Evolutionary conservation across 2,329 filamentous ascomycete species (phyloP).

Genomic region (Colletotrichum limetticola): DNA sequence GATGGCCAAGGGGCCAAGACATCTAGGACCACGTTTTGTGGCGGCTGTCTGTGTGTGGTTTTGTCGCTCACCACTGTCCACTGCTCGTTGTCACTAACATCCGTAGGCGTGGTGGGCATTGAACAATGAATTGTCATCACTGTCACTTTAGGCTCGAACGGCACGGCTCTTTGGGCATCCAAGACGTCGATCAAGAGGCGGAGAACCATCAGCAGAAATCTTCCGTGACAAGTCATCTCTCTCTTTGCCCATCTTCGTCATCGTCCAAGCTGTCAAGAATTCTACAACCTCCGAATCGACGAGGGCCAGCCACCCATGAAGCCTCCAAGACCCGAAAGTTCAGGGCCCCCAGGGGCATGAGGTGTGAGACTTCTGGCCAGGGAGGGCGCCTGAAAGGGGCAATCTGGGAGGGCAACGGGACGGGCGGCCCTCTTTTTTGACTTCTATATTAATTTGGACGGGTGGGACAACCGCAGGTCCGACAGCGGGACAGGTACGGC

Average conservation of each 20-base stretch:
- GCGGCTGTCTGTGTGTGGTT: constrained; percentile 1
- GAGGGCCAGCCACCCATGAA: not conserved
- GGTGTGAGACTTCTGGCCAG: constrained; percentile 1
- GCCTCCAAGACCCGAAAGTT: not conserved
- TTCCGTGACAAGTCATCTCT: constrained; percentile 4
- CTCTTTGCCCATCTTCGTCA: not conserved
- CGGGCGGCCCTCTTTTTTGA: constrained; percentile 25
- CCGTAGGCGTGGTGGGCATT: not conserved
- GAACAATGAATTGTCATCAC: not conserved
- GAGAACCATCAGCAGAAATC: constrained; percentile 7
- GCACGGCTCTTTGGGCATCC: constrained; percentile 12
- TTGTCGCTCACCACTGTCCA: not conserved
- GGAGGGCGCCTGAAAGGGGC: not conserved
- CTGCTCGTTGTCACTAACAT: too few species aligned
- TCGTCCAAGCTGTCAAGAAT: not conserved
- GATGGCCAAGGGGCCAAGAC: constrained; percentile 11
- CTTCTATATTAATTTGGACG: constrained; percentile 28
- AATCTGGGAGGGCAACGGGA: not conserved
- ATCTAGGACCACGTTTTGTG: constrained; percentile 10
- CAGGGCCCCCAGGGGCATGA: not conserved
- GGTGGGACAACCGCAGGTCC: constrained; percentile 8
- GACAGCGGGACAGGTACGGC: constrained; percentile 14
- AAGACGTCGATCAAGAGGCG: constrained; percentile 11
- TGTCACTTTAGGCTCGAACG: constrained; percentile 14
- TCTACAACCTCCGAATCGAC: not conserved